These are phyloP conservation scores for Eutrema japonicum DNA, from an alignment of 345 rosid species.

Conservation along the genomic window DNA sequence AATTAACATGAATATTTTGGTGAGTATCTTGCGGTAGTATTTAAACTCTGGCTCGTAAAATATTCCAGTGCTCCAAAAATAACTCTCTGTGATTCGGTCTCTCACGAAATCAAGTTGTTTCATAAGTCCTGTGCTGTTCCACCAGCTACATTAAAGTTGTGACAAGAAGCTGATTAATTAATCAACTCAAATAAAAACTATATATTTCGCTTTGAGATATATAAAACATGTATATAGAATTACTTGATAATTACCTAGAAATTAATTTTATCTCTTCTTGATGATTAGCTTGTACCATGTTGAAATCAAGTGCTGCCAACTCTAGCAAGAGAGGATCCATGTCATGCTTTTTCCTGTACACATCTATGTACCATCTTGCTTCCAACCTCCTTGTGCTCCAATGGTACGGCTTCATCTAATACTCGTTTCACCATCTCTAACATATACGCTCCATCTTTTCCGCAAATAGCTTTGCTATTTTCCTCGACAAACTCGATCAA, in stretches of 20 bases:
- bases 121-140: slow-evolving; percentile 42
- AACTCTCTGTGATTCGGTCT: slow-evolving; percentile 47
- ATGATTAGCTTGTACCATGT: slow-evolving; percentile 48
- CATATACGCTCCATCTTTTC: slow-evolving; percentile 7
- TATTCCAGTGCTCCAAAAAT: slow-evolving; percentile 45
- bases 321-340: slow-evolving; percentile 44
- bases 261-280: slow-evolving; percentile 50
- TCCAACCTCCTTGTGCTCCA: slow-evolving; percentile 56
- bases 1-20: slow-evolving; percentile 39
- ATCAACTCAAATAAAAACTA: not conserved
- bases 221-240: not conserved
- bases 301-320: slow-evolving; percentile 56
- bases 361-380: slow-evolving; percentile 56
- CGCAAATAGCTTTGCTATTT: not conserved
- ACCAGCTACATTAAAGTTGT: slow-evolving; percentile 46
- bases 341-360: slow-evolving; percentile 33
- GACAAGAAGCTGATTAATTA: not conserved
- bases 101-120: slow-evolving; percentile 48
- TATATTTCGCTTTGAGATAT: not conserved
- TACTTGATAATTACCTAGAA: slow-evolving; percentile 35
- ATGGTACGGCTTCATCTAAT: slow-evolving; percentile 45
- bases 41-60: slow-evolving; percentile 39
- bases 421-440: slow-evolving; percentile 44
- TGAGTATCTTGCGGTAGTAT: slow-evolving; percentile 37
- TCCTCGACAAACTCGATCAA: slow-evolving; percentile 25